Conservation (phyloP, 2,329 filamentous ascomycete genomes). For the Emmonsiellopsis sp. region DNA sequence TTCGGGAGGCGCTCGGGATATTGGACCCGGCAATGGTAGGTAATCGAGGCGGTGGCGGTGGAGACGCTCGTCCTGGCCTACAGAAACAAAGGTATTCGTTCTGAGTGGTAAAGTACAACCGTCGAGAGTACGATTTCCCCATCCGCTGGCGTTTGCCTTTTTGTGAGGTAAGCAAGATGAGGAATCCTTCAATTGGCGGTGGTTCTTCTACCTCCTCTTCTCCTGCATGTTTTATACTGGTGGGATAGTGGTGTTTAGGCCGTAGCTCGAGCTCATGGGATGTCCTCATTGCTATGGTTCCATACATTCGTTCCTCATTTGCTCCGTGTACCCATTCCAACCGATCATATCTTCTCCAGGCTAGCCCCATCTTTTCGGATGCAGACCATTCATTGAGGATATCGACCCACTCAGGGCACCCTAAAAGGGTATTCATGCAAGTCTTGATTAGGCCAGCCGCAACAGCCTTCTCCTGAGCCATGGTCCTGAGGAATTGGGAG, state of each 20-base stretch:
- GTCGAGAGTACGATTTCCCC: slow-evolving; percentile 55
- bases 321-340: slow-evolving; percentile 59
- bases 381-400: slow-evolving; percentile 52
- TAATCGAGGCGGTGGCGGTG: slow-evolving; percentile 51
- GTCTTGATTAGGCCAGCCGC: slow-evolving; percentile 48
- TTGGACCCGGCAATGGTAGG: slow-evolving; percentile 33
- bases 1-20: slow-evolving; percentile 47
- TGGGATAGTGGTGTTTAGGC: slow-evolving; percentile 57
- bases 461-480: slow-evolving; percentile 44
- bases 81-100: slow-evolving; percentile 56
- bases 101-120: slow-evolving; percentile 56
- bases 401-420: slow-evolving; percentile 50
- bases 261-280: slow-evolving; percentile 59
- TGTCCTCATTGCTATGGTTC: slow-evolving; percentile 57
- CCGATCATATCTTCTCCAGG: slow-evolving; percentile 61
- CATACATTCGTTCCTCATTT: slow-evolving; percentile 61
- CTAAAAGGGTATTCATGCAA: slow-evolving; percentile 51
- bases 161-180: slow-evolving; percentile 56
- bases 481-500: slow-evolving; percentile 14
- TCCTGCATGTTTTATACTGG: slow-evolving; percentile 35
- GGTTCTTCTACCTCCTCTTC: slow-evolving; percentile 45
- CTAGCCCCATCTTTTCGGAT: slow-evolving; percentile 52
- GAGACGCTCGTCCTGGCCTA: slow-evolving; percentile 49
- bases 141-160: slow-evolving; percentile 49
- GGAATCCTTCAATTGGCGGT: slow-evolving; percentile 55